Conservation (phyloP, 73 alveolate genomes). For the Uronychia setigera region DNA sequence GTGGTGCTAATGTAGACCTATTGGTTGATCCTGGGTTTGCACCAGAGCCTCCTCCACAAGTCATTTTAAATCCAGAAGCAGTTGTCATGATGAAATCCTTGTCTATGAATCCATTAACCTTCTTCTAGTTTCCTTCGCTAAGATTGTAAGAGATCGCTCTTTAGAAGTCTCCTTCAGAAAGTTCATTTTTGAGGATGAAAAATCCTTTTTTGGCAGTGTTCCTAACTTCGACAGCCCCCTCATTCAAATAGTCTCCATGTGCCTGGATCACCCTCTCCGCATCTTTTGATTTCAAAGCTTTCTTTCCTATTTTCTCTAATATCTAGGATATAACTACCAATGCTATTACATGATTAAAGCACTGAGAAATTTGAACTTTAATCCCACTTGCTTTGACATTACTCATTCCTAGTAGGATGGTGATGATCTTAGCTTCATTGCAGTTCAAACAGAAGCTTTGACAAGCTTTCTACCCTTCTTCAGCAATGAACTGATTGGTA, state of each 20-base stretch:
- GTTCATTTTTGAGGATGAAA: constrained; percentile 10
- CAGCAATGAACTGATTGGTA: constrained; percentile 47
- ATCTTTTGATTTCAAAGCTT: constrained; percentile 11
- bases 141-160: not conserved
- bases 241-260: constrained; percentile 32
- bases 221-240: constrained; percentile 53
- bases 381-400: constrained; percentile 24
- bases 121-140: constrained; percentile 30
- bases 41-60: not conserved
- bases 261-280: constrained; percentile 21
- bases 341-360: not conserved
- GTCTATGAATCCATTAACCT: constrained; percentile 33
- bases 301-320: constrained; percentile 40
- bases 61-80: not conserved
- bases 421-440: constrained; percentile 24
- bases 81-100: constrained; percentile 8
- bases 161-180: constrained; percentile 30
- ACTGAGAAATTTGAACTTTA: constrained; percentile 33
- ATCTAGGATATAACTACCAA: not conserved
- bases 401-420: not conserved
- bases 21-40: not conserved
- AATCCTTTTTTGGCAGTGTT: constrained; percentile 40
- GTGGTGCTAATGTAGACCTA: constrained; percentile 15
- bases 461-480: constrained; percentile 36
- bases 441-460: constrained; percentile 9